Percentiles rank a stretch among this genome's conserved stretches.
These are phyloP conservation scores for Theobroma cacao DNA, from an alignment of 345 rosid species.

Conservation along the genomic window DNA sequence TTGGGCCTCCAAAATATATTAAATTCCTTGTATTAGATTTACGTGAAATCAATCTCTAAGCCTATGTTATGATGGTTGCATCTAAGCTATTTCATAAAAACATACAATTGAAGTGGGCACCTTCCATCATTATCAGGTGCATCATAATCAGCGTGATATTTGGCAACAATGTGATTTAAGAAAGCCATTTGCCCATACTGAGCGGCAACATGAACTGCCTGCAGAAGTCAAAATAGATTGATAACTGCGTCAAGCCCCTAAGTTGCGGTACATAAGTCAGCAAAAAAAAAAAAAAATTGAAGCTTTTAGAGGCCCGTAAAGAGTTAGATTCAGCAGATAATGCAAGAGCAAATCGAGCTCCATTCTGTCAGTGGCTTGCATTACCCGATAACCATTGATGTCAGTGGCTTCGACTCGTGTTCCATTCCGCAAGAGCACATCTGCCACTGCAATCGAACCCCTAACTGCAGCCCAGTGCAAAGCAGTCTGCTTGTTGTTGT, in stretches of 20 bases:
- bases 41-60: neutral
- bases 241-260: neutral
- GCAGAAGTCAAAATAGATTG: slow-evolving; percentile 17
- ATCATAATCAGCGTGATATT: slow-evolving; percentile 70
- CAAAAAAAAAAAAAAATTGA: neutral
- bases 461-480: slow-evolving; percentile 97
- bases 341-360: too few relatives aligned
- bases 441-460: slow-evolving; percentile 63
- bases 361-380: too few relatives aligned
- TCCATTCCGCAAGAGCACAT: slow-evolving; percentile 67
- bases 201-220: slow-evolving; percentile 96
- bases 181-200: slow-evolving; percentile 89
- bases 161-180: slow-evolving; percentile 70
- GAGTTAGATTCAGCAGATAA: neutral
- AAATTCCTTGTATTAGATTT: neutral
- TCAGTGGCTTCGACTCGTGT: slow-evolving; percentile 76
- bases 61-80: neutral
- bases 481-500: slow-evolving; percentile 64
- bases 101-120: slow-evolving; percentile 94
- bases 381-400: slow-evolving; percentile 70
- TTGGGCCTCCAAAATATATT: neutral
- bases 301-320: neutral
- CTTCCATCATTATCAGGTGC: slow-evolving; percentile 85
- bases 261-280: neutral
- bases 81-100: neutral